Base-by-base conservation (phyloP, 1,139 yeast species). In the Scheffersomyces insectosa region DNA sequence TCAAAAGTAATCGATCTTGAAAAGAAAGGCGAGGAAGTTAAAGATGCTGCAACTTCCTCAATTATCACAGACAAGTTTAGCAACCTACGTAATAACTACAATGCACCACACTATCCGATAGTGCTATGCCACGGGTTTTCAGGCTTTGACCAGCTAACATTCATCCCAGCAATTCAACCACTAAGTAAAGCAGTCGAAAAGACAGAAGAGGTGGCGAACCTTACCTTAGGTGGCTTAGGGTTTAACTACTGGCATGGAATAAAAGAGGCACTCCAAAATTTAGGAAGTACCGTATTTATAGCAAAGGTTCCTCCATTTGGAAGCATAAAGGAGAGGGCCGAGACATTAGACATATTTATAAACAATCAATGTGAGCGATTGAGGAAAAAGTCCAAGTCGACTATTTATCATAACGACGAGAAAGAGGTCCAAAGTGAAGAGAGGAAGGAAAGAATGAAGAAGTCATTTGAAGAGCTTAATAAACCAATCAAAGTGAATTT, bases 221-320 rank as follows among this genome's bases (percentile, higher is more conserved):
- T 50, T n/a, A 43, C 54, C 1, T 45, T 46, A 8, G 57, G 54
- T 28, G 70, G 70, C 13, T 60, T 79, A 2, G 70, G 76, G 36
- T 62, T 88, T 20, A 85, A 85, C 47, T 90, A 89, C 59, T 90
- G 96, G 95, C 73, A 77, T 46, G 97, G 97, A 0, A 82, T 90
- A 27, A 79, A 78, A 52, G 79, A 79, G 31, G 82, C 82, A 0
- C 62, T 90, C 28, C 77, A 76, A 42, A 59, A 63, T 0, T 69
- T 79, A 23, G 96, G 96, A 0, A 79, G 88, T 37, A 75, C 76
- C 0, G 95, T 88, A 0, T 63, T 85, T 39, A 82, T 85, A 1
- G 89, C 93, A 3, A 80, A 76, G 51, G 97, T 90, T 0, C 93
- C 97, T 0, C 86, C 96, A 0, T 86, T 86, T 62, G 96, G 89